These are phyloP conservation scores for Trichoderma virens DNA, from an alignment of 495 filamentous ascomycete species.

Conservation along the genomic window DNA sequence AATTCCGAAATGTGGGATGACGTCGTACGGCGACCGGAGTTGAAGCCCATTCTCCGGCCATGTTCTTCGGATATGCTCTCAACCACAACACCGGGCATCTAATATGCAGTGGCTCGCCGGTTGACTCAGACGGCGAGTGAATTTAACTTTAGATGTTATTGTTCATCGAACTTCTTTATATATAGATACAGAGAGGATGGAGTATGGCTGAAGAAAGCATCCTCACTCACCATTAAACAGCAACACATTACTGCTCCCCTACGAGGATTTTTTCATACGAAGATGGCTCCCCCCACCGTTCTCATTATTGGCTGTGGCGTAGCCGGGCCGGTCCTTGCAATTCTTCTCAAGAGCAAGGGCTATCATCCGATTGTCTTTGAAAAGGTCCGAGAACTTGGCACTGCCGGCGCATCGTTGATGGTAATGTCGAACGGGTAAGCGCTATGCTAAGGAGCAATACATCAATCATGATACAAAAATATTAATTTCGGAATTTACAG, in stretches of 20 bases:
- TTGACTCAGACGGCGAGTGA: neutral
- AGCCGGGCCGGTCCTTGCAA: conserved; percentile 19
- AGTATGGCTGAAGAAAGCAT: neutral
- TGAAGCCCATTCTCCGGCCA: neutral
- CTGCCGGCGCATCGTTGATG: conserved; percentile 21
- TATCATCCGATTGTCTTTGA: conserved; percentile 24
- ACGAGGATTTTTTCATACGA: neutral
- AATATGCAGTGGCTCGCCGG: neutral
- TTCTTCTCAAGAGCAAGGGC: conserved; percentile 18
- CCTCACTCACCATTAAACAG: neutral
- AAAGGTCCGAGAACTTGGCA: conserved; percentile 16
- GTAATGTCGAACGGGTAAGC: conserved; percentile 21
- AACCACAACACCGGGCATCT: neutral
- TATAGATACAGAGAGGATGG: neutral
- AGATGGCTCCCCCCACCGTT: conserved; percentile 13
- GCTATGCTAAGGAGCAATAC: neutral
- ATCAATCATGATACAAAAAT: neutral
- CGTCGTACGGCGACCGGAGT: neutral
- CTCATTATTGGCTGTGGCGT: conserved; percentile 22
- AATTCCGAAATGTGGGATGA: neutral
- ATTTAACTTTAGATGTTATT: neutral
- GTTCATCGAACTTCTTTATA: neutral
- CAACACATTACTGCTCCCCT: neutral
- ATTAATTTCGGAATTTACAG: neutral
- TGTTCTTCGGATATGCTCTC: neutral